Base-by-base conservation (phyloP, 1,284 basidiomycete genomes). In the Rugosomyces carneus region DNA sequence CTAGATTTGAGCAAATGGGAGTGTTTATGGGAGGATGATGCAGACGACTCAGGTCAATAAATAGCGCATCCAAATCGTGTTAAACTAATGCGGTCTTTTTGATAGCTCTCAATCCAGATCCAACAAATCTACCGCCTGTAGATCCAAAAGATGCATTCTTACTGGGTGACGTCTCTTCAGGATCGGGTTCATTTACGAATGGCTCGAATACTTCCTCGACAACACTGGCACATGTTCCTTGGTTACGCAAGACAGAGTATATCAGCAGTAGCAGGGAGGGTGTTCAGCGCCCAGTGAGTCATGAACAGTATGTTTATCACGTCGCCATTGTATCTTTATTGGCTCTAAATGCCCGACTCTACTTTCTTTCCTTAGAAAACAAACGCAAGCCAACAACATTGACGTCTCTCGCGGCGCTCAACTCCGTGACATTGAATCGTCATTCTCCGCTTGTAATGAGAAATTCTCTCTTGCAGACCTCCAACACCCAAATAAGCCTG, bases 161-260 rank as follows among this genome's bases (percentile, higher is more conserved):
- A 8, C 72, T 89, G 1, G 70, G 68, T 8, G 85, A 88, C 53
- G 70, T 73, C 21, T 69, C 73, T 7, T 62, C 72, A 6, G 69
- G 75, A 15, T 61, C 72, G 8, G 57, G 65, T 2, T 56, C 73
- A 8, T 72, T 68, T 51, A 49, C 69, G 23, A 73, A 72, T 51
- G 71, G 72, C 10, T 50, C 63, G 44, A 47, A 40, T 59, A 59
- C 43, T 60, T 64, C 27, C 57, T 67, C 72, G 9, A 66, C 76
- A 39, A 68, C 80, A n/a, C 62, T 75, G 2, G 67, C 67, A 0
- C 80, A 90, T 46, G 91, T 94, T 10, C 76, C 90, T 3, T 96
- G 92, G 92, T 71, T 96, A 48, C 76, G 92, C 43, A 89, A 87
- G 61, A 93, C 91, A 0, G 89, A 91, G 56, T 93, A 94, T 59